These are phyloP conservation scores for Microcera coccophila DNA, from an alignment of 2,329 filamentous ascomycete genomes.

Conservation along the genomic window DNA sequence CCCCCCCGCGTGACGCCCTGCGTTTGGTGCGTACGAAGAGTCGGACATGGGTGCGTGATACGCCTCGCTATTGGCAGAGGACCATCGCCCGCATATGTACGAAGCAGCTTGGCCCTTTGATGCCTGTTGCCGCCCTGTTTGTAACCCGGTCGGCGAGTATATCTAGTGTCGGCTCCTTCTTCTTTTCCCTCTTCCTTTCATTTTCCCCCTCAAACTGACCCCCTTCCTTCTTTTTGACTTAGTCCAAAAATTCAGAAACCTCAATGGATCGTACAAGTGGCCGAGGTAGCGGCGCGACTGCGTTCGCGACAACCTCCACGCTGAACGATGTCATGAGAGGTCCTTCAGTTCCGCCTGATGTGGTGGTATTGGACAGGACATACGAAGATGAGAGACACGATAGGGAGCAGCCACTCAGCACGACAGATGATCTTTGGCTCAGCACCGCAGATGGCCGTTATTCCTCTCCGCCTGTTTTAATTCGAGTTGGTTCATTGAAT, in stretches of 20 bases:
- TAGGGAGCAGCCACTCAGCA: slow-evolving; percentile 19
- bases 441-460: slow-evolving; percentile 48
- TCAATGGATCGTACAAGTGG: no score
- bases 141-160: not conserved
- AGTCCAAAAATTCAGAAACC: no score
- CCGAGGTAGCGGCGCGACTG: no score
- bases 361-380: slow-evolving; percentile 21
- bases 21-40: not conserved
- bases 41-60: slow-evolving; percentile 13
- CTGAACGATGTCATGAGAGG: not conserved
- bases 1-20: no score
- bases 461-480: slow-evolving; percentile 42
- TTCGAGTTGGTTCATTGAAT: slow-evolving; percentile 40
- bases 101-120: slow-evolving; percentile 16
- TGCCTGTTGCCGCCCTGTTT: not conserved
- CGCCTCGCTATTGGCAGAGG: slow-evolving; percentile 20
- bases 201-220: no score
- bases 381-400: slow-evolving; percentile 15
- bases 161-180: not conserved
- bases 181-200: not conserved
- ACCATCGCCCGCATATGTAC: slow-evolving; percentile 21
- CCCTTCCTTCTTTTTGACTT: no score
- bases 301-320: no score
- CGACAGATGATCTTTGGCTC: slow-evolving; percentile 46
- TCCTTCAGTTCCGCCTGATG: slow-evolving; percentile 15